Evolutionary conservation across 108 stramenopile genomes (phyloP), one percentile per base, ranked within the genome.

Genomic region (Pseudonitzschia multiseries): DNA sequence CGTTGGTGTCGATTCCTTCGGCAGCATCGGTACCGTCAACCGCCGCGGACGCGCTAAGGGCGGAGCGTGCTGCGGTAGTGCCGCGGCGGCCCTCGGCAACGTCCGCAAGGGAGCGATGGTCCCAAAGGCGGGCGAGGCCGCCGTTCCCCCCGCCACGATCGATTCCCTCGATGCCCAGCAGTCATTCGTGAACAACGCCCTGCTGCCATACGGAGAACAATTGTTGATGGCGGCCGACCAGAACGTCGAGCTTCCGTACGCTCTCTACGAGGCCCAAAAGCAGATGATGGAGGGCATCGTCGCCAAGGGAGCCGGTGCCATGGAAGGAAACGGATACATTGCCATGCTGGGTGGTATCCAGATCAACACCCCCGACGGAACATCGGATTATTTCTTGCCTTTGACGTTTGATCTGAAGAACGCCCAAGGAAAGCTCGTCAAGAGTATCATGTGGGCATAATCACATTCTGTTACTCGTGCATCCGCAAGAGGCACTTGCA

Each of bases 41-140:
- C 86, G 89, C 31, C 74, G 83, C 18, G 82, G 89, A 65, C 64
- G 81, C 51, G 66, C 63, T 41, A 74, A 69, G 73, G 80, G 66
- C 27, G 80, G 80, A 53, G 50, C 80, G 8, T 89, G 88, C 79
- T 89, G 88, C 64, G 88, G 88, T 20, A 71, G 68, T 61, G 88
- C 81, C 3, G 79, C 85, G 20, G 83, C 74, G 32, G 85, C 86
- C 44, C 71, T 84, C 31, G 71, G 54, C 32, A 75, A 68, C n/a
- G 76, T 80, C 53, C 71, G 68, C 24, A 69, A 80, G 57, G 83
- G 86, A 32, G 68, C 63, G 4, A 72, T 67, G 62, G 78, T 79
- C 24, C 75, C 75, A 43, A 60, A 60, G 54, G 24, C 42, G 12
- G 56, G 48, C 24, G 72, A 73, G 17, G 54, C 74, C 14, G 44